A percentile compares a stretch with the other conserved stretches of the same genome.
phyloP scores from a whole-genome alignment of 2,329 filamentous ascomycete species.

The Septoria linicola region DNA sequence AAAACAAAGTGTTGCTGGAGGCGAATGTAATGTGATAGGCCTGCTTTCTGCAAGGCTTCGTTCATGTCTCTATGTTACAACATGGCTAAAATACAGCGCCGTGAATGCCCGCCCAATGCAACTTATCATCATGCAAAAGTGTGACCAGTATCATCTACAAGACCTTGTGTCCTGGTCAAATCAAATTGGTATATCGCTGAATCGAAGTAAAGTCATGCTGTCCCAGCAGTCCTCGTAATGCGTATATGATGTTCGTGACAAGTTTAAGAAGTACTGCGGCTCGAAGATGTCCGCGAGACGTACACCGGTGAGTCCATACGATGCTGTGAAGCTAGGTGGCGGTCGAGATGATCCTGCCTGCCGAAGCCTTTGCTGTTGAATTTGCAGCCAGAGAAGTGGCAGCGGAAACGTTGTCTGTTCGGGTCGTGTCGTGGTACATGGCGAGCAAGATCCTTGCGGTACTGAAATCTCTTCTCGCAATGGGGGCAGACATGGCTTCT shows the following conservation, averaged over 20 bases:
- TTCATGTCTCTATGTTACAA: too few relatives aligned
- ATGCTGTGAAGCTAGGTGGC: constrained; percentile 25
- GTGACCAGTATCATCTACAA: too few relatives aligned
- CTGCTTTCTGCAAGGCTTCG: too few relatives aligned
- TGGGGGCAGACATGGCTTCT: constrained; percentile 24
- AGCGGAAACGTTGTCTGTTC: constrained; percentile 23
- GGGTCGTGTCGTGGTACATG: constrained; percentile 28
- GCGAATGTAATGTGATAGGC: too few relatives aligned
- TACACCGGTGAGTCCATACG: constrained; percentile 20
- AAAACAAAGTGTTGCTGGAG: too few relatives aligned
- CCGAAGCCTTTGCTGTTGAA: constrained; percentile 26
- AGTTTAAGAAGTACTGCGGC: neutral
- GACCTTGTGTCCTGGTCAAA: too few relatives aligned
- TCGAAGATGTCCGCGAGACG: constrained; percentile 3
- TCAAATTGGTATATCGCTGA: neutral
- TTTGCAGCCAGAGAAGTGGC: constrained; percentile 23
- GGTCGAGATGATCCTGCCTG: constrained; percentile 26
- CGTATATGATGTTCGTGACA: neutral
- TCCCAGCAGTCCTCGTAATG: too few relatives aligned
- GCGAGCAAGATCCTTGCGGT: constrained; percentile 25
- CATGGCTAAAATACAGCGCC: too few relatives aligned
- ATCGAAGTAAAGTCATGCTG: neutral
- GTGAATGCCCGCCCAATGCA: too few relatives aligned
- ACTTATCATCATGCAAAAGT: too few relatives aligned
- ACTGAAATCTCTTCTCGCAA: constrained; percentile 28